These are phyloP conservation scores for Ustilago sp. DNA, from an alignment of 1,284 basidiomycete genomes.

Conservation along the genomic window DNA sequence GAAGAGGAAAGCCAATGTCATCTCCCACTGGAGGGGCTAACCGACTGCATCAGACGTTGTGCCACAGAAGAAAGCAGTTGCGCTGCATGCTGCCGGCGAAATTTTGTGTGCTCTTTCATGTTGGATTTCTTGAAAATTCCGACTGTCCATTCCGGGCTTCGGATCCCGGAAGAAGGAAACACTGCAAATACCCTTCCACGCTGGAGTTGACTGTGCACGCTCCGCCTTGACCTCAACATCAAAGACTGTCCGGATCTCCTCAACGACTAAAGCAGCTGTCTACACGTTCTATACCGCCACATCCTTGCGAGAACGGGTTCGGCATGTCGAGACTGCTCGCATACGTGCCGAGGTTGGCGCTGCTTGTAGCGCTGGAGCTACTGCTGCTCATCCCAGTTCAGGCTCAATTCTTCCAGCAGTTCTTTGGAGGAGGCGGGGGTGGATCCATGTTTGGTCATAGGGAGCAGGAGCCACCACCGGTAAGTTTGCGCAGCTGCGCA, in stretches of 20 bases:
- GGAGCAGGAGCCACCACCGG: conserved; percentile 59
- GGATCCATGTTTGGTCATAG: conserved; percentile 35
- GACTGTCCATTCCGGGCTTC: conserved; percentile 9
- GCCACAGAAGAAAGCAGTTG: not conserved
- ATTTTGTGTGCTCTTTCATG: conserved; percentile 19
- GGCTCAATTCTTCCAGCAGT: conserved; percentile 60
- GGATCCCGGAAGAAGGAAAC: conserved; percentile 16
- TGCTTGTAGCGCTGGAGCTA: conserved; percentile 22
- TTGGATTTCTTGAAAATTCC: conserved; percentile 22
- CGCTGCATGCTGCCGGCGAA: conserved; percentile 10
- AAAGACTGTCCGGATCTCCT: not conserved
- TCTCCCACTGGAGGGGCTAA: not conserved
- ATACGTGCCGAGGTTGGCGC: not conserved
- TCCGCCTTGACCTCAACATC: not conserved
- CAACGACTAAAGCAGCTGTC: not conserved
- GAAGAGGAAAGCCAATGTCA: not conserved
- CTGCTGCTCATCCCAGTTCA: conserved; percentile 20
- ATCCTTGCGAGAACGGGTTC: not conserved
- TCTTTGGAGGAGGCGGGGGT: conserved; percentile 53
- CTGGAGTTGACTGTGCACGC: conserved; percentile 3
- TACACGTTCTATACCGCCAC: not conserved
- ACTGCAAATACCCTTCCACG: conserved; percentile 20
- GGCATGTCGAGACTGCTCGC: conserved; percentile 9
- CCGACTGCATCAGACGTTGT: not conserved
- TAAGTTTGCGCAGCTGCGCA: conserved; percentile 26